These are phyloP conservation scores for Colletotrichum melonis DNA, from an alignment of 2,329 filamentous ascomycete genomes.

Conservation along the genomic window DNA sequence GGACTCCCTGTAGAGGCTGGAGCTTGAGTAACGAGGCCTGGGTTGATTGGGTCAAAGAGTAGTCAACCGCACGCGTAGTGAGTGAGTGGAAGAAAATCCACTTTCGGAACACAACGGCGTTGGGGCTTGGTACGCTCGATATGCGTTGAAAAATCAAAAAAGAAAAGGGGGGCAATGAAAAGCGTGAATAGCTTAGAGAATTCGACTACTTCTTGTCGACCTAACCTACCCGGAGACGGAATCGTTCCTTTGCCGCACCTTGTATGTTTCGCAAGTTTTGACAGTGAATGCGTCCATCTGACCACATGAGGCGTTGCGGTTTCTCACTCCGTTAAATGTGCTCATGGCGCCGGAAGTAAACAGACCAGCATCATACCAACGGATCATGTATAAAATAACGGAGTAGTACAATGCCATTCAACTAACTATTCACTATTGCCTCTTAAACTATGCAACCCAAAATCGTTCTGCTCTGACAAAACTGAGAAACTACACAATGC, in stretches of 20 bases:
- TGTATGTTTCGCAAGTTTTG: background rate
- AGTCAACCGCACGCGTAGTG: background rate
- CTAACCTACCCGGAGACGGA: background rate
- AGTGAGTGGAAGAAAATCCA: constrained; percentile 18
- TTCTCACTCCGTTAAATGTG: background rate
- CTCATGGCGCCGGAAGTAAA: too few relatives aligned
- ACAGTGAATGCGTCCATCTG: background rate
- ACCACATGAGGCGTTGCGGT: background rate
- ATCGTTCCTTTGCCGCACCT: background rate
- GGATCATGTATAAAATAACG: background rate
- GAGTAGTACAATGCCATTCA: background rate
- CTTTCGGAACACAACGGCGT: background rate
- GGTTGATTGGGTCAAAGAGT: background rate
- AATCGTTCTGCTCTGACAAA: background rate
- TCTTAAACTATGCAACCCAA: background rate
- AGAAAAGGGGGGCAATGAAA: background rate
- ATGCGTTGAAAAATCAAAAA: background rate
- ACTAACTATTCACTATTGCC: background rate
- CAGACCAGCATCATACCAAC: background rate
- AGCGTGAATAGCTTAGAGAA: background rate
- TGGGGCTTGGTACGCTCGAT: background rate
- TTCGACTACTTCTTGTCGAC: background rate
- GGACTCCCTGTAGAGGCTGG: background rate
- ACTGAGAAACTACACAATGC: background rate
- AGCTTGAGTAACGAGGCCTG: background rate